Conservation (phyloP, 2,329 filamentous ascomycete species). For the Aspergillus neoniger region DNA sequence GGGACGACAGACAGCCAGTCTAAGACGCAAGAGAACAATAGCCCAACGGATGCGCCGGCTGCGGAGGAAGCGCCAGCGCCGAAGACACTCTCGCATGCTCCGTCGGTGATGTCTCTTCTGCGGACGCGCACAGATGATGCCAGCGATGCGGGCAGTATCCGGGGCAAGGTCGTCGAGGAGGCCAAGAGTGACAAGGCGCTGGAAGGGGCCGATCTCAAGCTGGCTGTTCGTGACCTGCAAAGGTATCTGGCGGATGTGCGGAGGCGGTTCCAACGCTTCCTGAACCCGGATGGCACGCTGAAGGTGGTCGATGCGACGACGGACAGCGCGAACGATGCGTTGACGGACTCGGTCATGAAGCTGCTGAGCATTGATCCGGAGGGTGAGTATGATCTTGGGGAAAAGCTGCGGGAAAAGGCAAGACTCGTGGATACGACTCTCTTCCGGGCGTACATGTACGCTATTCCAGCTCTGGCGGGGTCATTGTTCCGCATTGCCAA, state of each 20-base stretch:
- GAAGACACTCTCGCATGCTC: slow-evolving; percentile 34
- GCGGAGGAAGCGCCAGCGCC: slow-evolving; percentile 28
- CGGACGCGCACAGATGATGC: slow-evolving; percentile 39
- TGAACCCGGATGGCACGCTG: slow-evolving; percentile 59
- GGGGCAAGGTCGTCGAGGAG: slow-evolving; percentile 35
- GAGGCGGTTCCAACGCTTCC: slow-evolving; percentile 61
- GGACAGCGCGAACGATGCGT: slow-evolving; percentile 40
- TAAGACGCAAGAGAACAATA: slow-evolving; percentile 32
- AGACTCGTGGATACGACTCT: slow-evolving; percentile 89
- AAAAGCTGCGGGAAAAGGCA: slow-evolving; percentile 73
- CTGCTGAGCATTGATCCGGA: slow-evolving; percentile 53
- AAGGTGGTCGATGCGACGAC: slow-evolving; percentile 36
- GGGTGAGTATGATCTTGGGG: slow-evolving; percentile 62
- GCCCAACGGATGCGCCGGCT: slow-evolving; percentile 27
- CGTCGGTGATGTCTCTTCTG: slow-evolving; percentile 43
- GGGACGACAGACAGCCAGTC: slow-evolving; percentile 24
- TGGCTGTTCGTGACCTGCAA: slow-evolving; percentile 79
- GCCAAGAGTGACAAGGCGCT: slow-evolving; percentile 31
- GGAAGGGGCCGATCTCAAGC: slow-evolving; percentile 79
- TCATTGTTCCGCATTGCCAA: slow-evolving; percentile 94
- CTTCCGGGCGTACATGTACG: slow-evolving; percentile 94
- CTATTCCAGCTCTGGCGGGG: slow-evolving; percentile 77
- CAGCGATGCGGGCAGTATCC: slow-evolving; percentile 44
- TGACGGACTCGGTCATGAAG: slow-evolving; percentile 48
- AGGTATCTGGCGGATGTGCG: slow-evolving; percentile 87